These are phyloP conservation scores for Blastobotrys ciferrii DNA, from an alignment of 1,139 yeast genomes.

Conservation along the genomic window DNA sequence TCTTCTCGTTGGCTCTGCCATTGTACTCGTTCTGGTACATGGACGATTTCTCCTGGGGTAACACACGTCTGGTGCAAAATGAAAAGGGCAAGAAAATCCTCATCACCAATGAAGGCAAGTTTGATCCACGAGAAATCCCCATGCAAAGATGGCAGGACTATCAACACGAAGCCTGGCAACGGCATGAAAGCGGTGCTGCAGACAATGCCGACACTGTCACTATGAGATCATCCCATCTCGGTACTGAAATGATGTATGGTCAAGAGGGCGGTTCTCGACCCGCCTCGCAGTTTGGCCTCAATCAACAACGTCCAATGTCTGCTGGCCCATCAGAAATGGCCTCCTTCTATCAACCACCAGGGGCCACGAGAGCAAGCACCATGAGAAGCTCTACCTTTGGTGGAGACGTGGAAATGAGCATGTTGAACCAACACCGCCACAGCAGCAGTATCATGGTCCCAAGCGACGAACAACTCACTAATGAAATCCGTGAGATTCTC, in stretches of 20 bases:
- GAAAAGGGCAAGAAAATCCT: constrained; percentile 41
- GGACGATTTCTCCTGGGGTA: constrained; percentile 49
- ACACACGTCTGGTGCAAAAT: constrained; percentile 44
- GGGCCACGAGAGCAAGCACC: constrained; percentile 15
- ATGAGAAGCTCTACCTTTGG: constrained; percentile 13
- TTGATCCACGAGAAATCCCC: constrained; percentile 43
- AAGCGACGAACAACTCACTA: constrained; percentile 39
- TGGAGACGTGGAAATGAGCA: constrained; percentile 28
- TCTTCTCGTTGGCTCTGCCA: constrained; percentile 41
- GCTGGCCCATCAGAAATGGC: constrained; percentile 12
- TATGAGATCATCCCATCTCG: constrained; percentile 2
- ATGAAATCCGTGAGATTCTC: constrained; percentile 39
- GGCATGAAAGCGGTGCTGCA: constrained; percentile 14
- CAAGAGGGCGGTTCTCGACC: constrained; percentile 2
- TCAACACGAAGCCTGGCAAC: constrained; percentile 37
- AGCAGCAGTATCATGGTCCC: constrained; percentile 29
- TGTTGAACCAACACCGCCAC: constrained; percentile 19
- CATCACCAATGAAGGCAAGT: constrained; percentile 40
- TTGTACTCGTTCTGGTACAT: constrained; percentile 45
- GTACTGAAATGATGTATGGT: constrained; percentile 7
- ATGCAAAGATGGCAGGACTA: constrained; percentile 42
- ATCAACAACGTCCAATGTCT: constrained; percentile 12
- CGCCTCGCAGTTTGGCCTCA: constrained; percentile 5
- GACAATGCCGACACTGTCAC: not conserved
- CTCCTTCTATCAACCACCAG: constrained; percentile 10